A percentile compares a stretch with the other conserved stretches of the same genome.
These are phyloP conservation scores for Osmanthus fragrans DNA, from an alignment of 257 asterid genomes.

Conservation along the genomic window DNA sequence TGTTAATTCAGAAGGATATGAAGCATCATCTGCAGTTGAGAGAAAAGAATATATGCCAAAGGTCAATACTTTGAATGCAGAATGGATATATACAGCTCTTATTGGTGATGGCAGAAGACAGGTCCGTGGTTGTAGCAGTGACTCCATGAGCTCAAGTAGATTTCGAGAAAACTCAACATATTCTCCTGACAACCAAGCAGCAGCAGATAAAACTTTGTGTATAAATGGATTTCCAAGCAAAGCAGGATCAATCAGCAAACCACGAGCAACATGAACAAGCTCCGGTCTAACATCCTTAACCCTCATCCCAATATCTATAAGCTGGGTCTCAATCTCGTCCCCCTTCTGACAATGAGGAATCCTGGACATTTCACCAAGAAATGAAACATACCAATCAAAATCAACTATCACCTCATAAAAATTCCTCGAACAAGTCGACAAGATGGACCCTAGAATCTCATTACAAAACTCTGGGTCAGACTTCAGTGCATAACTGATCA, in stretches of 20 bases:
- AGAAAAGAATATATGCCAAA: conserved; percentile 60
- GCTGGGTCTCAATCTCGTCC: conserved; percentile 69
- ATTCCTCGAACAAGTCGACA: conserved; percentile 71
- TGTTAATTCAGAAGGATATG: conserved; percentile 32
- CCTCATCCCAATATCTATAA: conserved; percentile 91
- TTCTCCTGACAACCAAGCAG: conserved; percentile 95
- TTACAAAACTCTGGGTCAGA: conserved; percentile 92
- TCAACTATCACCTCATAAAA: conserved; percentile 72
- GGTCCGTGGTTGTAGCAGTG: conserved; percentile 84
- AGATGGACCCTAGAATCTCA: conserved; percentile 74
- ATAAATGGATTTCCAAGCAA: conserved; percentile 77
- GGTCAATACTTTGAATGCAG: conserved; percentile 73
- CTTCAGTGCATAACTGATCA: conserved; percentile 79
- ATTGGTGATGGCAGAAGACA: conserved; percentile 69
- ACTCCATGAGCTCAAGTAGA: conserved; percentile 85
- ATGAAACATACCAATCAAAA: conserved; percentile 87
- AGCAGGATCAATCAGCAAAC: conserved; percentile 90
- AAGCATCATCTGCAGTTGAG: conserved; percentile 39
- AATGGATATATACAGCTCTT: conserved; percentile 78
- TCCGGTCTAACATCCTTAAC: conserved; percentile 86
- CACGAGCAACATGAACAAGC: conserved; percentile 85
- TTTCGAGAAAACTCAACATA: conserved; percentile 78
- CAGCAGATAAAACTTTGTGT: conserved; percentile 73
- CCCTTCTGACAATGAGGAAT: conserved; percentile 89
- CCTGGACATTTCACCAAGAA: conserved; percentile 91